Base-by-base conservation (phyloP, 1,284 basidiomycete genomes). In the Moesziomyces globuligerus region DNA sequence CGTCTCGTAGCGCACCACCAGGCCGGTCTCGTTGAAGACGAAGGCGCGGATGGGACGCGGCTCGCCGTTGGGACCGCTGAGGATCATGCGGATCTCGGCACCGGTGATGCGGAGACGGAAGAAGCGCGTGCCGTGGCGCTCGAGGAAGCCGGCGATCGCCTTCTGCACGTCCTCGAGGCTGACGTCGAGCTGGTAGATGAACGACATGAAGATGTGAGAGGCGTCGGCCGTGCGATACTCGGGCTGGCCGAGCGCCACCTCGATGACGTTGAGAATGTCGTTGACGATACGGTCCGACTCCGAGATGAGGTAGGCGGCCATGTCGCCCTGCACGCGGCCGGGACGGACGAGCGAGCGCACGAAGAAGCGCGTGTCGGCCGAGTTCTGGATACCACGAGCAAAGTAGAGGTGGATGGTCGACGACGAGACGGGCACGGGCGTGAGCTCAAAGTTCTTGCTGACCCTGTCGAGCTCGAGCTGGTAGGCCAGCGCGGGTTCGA, bases 101-200 rank as follows among this genome's bases (percentile, higher is more conserved):
- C 91, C 93, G 32, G 94, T 98, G 71, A 99, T 94, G 79, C 96
- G 94, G 66, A 98, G 88, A 73, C 96, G 91, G 94, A 95, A 98
- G 69, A 98, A 87, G 50, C 95, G 89, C 85, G 97, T 96, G 68
- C 95, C 96, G 60, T 81, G 77, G 42, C 96, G 91, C 81, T 98
- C 95, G 75, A 98, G 93, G 86, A 99, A 99, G 44, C 94, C 95
- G 18, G 94, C 90, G 58, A 98, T 91, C 8, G 95, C 95, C 60
- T 91, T 90, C 62, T 98, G 89, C 10, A 98, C 93, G 76, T 98
- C 94, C 74, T 97, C 94, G 76, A 98, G 97, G 34, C 90, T 91
- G 73, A 98, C 93, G 25, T 90, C 89, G 65, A 98, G 90, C 82
- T 91, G 92, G 87, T 98, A 98, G 81, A 98, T 90, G 84, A 97